phyloP scores from a whole-genome alignment of 352 stramenopile genomes.

The Globisporangium solare region DNA sequence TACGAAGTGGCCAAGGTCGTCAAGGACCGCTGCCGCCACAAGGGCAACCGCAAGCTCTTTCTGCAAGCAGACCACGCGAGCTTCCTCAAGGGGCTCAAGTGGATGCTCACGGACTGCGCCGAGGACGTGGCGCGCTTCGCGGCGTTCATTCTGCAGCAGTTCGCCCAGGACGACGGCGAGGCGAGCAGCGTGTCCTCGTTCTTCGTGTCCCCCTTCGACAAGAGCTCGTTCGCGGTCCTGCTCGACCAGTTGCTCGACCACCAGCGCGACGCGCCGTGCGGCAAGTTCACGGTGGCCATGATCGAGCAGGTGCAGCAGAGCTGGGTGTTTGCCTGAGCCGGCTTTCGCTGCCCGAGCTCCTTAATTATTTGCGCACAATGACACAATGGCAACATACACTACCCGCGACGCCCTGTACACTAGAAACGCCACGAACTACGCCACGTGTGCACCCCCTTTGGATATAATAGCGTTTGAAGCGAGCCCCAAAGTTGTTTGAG shows the following conservation, averaged over 20 bases:
- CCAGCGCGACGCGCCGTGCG: constrained; percentile 22
- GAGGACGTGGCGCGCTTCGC: constrained; percentile 57
- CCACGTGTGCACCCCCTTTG: neutral
- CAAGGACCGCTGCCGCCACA: constrained; percentile 71
- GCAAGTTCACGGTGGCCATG: constrained; percentile 49
- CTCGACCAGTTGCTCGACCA: constrained; percentile 31
- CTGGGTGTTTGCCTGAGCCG: constrained; percentile 44
- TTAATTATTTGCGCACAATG: neutral
- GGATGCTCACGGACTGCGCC: constrained; percentile 48
- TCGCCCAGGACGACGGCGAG: constrained; percentile 27
- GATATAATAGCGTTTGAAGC: too few species aligned
- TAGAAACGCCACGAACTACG: neutral
- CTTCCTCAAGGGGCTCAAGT: constrained; percentile 52
- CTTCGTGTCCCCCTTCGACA: constrained; percentile 55
- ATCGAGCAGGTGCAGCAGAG: constrained; percentile 53
- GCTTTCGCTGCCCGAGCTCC: neutral
- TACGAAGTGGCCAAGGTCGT: constrained; percentile 59
- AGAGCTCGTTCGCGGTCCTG: constrained; percentile 50
- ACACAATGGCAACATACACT: neutral
- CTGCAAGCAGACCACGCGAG: constrained; percentile 30
- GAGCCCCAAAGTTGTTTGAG: too few species aligned
- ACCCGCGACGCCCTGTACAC: neutral
- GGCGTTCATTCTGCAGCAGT: constrained; percentile 64
- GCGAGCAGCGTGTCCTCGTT: constrained; percentile 24
- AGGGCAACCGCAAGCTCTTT: constrained; percentile 65